Conservation (phyloP, 208 protist genomes). For the Trichomonas tenax region DNA sequence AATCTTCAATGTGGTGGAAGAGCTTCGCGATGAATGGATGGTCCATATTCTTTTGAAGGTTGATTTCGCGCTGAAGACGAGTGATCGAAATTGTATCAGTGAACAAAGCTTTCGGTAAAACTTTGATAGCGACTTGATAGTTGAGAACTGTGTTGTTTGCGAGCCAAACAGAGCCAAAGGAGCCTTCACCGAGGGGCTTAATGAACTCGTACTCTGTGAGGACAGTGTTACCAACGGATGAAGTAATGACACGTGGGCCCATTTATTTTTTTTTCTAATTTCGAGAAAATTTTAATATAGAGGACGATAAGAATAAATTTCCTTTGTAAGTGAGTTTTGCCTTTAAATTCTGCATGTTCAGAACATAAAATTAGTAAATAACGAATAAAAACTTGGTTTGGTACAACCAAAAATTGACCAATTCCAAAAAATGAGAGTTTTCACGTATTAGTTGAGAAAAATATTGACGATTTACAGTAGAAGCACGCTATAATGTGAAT, state of each 20-base stretch:
- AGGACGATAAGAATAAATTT: no score
- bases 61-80: not conserved
- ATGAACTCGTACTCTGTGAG: not conserved
- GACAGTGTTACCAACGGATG: not conserved
- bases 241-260: not conserved
- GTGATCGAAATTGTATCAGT: not conserved
- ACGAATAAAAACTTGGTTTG: no score
- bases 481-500: no score
- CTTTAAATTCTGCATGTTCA: no score
- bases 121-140: not conserved
- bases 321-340: no score
- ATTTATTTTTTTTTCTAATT: not conserved
- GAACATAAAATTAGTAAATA: no score
- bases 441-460: no score
- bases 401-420: no score
- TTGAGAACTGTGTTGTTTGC: not conserved
- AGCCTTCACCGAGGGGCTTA: not conserved
- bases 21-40: not conserved
- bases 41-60: not conserved
- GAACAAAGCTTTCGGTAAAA: not conserved
- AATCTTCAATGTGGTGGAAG: not conserved
- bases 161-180: not conserved
- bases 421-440: no score
- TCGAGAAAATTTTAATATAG: not conserved
- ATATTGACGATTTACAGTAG: no score